Conservation (phyloP, 306 rosid species). For the Spatholobus suberectus region DNA sequence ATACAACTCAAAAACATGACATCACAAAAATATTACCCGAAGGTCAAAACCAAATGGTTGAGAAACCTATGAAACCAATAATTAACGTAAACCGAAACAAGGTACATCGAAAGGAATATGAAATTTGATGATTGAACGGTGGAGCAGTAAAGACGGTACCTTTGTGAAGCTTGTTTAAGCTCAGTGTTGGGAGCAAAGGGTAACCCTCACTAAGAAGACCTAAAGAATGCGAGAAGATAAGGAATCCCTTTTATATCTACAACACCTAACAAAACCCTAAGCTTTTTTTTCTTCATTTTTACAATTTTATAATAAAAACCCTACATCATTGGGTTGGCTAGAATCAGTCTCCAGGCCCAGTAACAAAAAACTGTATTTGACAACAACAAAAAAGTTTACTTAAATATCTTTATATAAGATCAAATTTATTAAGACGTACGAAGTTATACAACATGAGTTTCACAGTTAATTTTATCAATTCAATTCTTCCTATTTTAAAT, state of each 20-base stretch:
- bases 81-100: not conserved
- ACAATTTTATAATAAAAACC: not conserved
- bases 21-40: not conserved
- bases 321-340: not conserved
- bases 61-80: not conserved
- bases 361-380: no score
- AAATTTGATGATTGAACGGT: not conserved
- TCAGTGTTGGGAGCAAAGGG: slow-evolving; percentile 7
- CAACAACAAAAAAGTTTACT: no score
- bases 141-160: slow-evolving; percentile 21
- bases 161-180: slow-evolving; percentile 34
- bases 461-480: no score
- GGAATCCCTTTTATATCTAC: slow-evolving; percentile 43
- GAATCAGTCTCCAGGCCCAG: not conserved
- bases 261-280: slow-evolving; percentile 45
- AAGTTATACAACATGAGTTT: no score
- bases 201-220: slow-evolving; percentile 32
- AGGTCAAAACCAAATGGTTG: not conserved
- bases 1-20: not conserved
- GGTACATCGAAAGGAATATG: not conserved
- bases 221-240: slow-evolving; percentile 29
- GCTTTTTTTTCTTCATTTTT: not conserved
- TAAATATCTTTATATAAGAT: no score
- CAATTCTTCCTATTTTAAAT: no score
- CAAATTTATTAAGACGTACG: no score